These are phyloP conservation scores for Coemansia sp. DNA, from an alignment of 192 early-diverging fungal genomes.

Conservation along the genomic window DNA sequence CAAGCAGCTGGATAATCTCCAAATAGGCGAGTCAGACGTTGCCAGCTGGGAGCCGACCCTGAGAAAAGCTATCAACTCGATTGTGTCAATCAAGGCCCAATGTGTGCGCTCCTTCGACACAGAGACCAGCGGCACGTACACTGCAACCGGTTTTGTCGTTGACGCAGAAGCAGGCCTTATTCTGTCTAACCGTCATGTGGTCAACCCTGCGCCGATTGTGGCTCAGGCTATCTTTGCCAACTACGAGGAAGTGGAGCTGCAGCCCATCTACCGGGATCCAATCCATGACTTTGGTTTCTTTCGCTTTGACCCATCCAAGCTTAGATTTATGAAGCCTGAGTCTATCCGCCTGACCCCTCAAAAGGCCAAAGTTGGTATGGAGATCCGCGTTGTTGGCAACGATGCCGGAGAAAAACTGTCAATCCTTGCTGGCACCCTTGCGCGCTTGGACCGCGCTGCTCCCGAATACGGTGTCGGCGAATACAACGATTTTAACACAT, in stretches of 20 bases:
- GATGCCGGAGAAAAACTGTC: slow-evolving; percentile 80
- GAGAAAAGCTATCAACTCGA: slow-evolving; percentile 69
- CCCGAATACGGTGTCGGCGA: slow-evolving; percentile 73
- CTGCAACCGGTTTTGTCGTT: slow-evolving; percentile 76
- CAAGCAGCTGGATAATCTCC: slow-evolving; percentile 6
- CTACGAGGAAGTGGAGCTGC: slow-evolving; percentile 74
- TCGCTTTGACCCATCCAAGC: slow-evolving; percentile 65
- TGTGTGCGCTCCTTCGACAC: slow-evolving; percentile 79
- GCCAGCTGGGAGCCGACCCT: slow-evolving; percentile 69
- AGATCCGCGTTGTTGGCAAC: slow-evolving; percentile 77
- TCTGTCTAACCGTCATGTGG: slow-evolving; percentile 77
- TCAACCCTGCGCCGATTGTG: slow-evolving; percentile 69
- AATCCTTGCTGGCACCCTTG: slow-evolving; percentile 72
- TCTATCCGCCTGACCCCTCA: slow-evolving; percentile 63
- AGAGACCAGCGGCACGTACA: slow-evolving; percentile 68
- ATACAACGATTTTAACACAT: slow-evolving; percentile 83
- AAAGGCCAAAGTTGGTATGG: slow-evolving; percentile 70
- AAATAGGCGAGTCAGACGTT: background rate
- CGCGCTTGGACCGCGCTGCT: slow-evolving; percentile 70
- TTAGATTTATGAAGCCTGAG: slow-evolving; percentile 35
- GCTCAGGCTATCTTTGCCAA: slow-evolving; percentile 72
- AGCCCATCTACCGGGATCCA: slow-evolving; percentile 76
- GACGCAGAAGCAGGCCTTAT: slow-evolving; percentile 71
- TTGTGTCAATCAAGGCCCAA: slow-evolving; percentile 74
- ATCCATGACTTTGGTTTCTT: slow-evolving; percentile 84